Percentiles rank a stretch among this genome's conserved stretches.
Conservation (phyloP, 305 asterid species). For the Solanum hybrid region DNA sequence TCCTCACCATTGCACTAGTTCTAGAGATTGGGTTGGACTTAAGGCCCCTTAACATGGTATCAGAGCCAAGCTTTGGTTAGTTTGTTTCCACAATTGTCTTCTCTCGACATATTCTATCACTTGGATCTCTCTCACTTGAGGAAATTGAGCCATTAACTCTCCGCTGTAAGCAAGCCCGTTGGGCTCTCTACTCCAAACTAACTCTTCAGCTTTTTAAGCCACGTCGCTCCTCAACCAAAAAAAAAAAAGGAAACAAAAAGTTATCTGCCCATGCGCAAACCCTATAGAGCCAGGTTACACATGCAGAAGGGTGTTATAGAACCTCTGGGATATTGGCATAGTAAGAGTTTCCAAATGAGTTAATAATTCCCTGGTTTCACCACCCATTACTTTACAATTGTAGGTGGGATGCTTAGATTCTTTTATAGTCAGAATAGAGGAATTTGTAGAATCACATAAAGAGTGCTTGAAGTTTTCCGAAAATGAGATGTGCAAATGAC, state of each 20-base stretch:
- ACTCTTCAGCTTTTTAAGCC: background rate
- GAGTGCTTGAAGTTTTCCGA: background rate
- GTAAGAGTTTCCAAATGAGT: background rate
- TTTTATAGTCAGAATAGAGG: background rate
- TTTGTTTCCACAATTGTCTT: background rate
- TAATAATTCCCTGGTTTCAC: background rate
- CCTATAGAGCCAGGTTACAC: background rate
- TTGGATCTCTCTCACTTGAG: background rate
- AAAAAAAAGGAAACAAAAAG: background rate
- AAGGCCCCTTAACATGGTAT: background rate
- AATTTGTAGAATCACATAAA: background rate
- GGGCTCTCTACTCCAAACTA: background rate
- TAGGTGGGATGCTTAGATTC: background rate
- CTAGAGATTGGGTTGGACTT: background rate
- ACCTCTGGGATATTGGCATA: background rate
- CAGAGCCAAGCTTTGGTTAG: background rate
- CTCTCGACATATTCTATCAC: background rate
- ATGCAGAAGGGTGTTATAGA: background rate
- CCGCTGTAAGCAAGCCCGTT: background rate
- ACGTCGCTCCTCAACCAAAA: background rate
- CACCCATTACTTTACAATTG: background rate
- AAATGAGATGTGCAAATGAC: background rate
- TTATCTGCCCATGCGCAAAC: background rate
- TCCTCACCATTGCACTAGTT: background rate
- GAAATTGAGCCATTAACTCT: background rate